Conservation (phyloP, 352 stramenopile species). For the Pythium grandisporangium region DNA sequence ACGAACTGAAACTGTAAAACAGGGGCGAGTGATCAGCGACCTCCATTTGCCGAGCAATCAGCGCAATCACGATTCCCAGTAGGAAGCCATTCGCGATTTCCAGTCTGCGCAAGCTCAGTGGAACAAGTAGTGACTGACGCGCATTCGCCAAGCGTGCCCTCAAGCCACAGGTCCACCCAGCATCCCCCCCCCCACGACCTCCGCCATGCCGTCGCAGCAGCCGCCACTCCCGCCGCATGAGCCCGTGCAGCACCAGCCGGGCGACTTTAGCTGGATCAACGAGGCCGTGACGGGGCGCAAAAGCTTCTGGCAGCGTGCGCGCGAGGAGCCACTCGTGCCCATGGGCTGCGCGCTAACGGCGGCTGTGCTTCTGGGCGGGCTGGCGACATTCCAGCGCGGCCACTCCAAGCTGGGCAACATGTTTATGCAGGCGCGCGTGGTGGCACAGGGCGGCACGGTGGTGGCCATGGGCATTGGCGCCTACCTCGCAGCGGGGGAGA, state of each 20-base stretch:
- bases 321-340: constrained; percentile 73
- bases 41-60: too few species aligned
- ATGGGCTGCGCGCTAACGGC: constrained; percentile 56
- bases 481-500: constrained; percentile 31
- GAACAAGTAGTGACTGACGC: too few species aligned
- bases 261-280: constrained; percentile 65
- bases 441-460: constrained; percentile 60
- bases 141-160: not conserved
- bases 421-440: constrained; percentile 79
- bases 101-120: too few species aligned
- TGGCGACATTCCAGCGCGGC: constrained; percentile 59
- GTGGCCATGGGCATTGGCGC: constrained; percentile 47
- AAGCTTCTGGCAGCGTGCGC: constrained; percentile 47
- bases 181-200: too few species aligned
- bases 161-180: too few species aligned
- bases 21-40: too few species aligned
- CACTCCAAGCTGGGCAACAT: constrained; percentile 70
- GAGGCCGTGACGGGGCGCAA: constrained; percentile 45
- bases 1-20: too few species aligned
- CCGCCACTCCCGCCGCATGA: too few species aligned
- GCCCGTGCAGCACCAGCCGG: constrained; percentile 21
- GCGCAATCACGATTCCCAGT: not conserved
- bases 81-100: not conserved
- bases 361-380: constrained; percentile 51
- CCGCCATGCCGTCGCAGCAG: too few species aligned